Evolutionary conservation across 2,329 filamentous ascomycete species (phyloP).

Genomic region (Sphaerostilbella broomeana): DNA sequence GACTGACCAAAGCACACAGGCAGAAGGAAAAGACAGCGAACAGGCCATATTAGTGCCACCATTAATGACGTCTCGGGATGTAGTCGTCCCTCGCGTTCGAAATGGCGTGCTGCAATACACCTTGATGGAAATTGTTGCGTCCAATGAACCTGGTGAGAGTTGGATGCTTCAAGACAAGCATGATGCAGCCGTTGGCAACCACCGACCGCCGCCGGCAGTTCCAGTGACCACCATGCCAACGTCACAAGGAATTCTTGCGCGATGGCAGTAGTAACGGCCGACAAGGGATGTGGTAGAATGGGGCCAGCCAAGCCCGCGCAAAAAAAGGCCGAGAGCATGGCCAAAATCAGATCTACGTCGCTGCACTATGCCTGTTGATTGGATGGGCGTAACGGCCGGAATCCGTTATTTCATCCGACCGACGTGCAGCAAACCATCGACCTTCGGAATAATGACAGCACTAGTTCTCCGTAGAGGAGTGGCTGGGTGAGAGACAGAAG

Average conservation of each 20-base stretch:
- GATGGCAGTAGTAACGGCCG: constrained; percentile 4
- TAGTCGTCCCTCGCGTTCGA: constrained; percentile 39
- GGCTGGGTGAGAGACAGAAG: too few species aligned
- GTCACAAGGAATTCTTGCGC: constrained; percentile 18
- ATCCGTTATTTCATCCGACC: too few species aligned
- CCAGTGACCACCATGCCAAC: constrained; percentile 24
- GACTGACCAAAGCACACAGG: constrained; percentile 27
- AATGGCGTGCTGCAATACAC: constrained; percentile 42
- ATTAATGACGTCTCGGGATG: constrained; percentile 31
- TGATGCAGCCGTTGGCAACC: constrained; percentile 1
- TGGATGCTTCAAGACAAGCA: constrained; percentile 32
- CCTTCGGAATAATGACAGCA: too few species aligned
- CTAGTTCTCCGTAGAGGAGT: too few species aligned
- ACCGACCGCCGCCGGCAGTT: constrained; percentile 22
- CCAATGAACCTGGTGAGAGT: constrained; percentile 30
- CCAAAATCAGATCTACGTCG: too few species aligned
- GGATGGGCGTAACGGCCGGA: too few species aligned
- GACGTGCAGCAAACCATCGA: too few species aligned
- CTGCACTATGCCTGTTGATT: too few species aligned
- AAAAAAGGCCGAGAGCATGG: neutral
- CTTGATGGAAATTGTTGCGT: constrained; percentile 39
- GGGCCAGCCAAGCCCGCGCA: too few species aligned
- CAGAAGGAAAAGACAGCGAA: constrained; percentile 43
- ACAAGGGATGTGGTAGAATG: too few species aligned
- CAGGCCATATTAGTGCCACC: constrained; percentile 21